Evolutionary conservation across 805 yeast genomes (phyloP), one percentile per base, ranked within the genome.

Genomic region (Wickerhamiella cacticola): DNA sequence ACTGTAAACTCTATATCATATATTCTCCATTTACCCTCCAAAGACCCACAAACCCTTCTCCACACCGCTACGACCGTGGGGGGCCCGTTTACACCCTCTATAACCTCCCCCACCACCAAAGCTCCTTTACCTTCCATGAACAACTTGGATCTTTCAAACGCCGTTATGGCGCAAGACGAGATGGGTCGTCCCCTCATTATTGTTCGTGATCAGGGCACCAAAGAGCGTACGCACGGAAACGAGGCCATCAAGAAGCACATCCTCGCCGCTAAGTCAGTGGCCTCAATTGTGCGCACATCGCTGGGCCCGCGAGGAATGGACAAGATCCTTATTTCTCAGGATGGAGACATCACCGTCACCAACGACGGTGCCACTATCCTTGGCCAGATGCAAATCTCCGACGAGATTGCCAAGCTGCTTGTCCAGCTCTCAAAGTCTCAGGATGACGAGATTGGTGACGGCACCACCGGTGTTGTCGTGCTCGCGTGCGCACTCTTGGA

Each of bases 231-330:
- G 8, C 87, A 81, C 56, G 94, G 94, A 23, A 65, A 77, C 39
- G 86, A 92, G 63, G 87, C 96, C 52, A 73, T 78, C 65, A 75
- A 69, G 59, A 59, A 89, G 36, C 97, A 92, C 64, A 88, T 89
- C 48, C 72, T 86, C 48, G 97, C 97, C 29, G 96, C 97, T 25
- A 75, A 95, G 64, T 81, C 95, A 6, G 96, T 92, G 46, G 85
- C 97, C 10, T 80, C 88, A 28, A 86, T 92, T 51, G 80, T 92
- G 53, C 85, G 82, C 62, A 83, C 96, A 1, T 86, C 96, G 0
- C 70, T 92, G 54, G 99, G 99, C 8, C 99, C 99, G 45, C 78
- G 98, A 62, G 99, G 98, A n/a, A 70, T 94, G 59, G 99, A 92
- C 66, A 92, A 92, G 70, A 92, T 92, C 59, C 73, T 92, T 55